Percentiles rank a stretch among this genome's conserved stretches.
These are phyloP conservation scores for Eragrostis tef DNA, from an alignment of 202 grass and related monocot species.

Conservation along the genomic window DNA sequence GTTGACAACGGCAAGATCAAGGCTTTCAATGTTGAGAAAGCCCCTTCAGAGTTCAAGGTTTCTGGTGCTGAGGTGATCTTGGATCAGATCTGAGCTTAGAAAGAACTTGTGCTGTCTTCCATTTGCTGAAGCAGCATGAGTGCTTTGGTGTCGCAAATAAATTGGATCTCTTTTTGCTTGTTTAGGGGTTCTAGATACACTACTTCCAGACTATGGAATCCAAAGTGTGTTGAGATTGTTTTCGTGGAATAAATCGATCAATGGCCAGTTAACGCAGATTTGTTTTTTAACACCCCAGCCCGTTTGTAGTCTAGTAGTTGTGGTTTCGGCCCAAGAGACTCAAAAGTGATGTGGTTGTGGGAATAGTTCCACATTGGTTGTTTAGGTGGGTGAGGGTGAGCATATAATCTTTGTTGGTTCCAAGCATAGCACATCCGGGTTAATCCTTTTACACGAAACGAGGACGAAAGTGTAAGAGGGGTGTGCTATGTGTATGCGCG, in stretches of 20 bases:
- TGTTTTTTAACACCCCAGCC: too few relatives aligned
- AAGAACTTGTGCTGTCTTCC: not conserved
- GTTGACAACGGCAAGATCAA: slow-evolving; percentile 88
- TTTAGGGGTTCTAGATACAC: not conserved
- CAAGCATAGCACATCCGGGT: too few relatives aligned
- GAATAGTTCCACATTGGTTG: too few relatives aligned
- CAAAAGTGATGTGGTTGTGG: too few relatives aligned
- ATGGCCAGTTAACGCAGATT: not conserved
- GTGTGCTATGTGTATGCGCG: too few relatives aligned
- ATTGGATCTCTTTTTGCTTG: not conserved
- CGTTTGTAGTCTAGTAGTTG: too few relatives aligned
- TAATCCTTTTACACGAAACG: too few relatives aligned
- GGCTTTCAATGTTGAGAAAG: slow-evolving; percentile 84
- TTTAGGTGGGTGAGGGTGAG: too few relatives aligned
- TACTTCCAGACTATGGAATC: slow-evolving; percentile 9
- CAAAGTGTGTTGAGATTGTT: not conserved
- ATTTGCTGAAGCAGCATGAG: not conserved
- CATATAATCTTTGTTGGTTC: too few relatives aligned
- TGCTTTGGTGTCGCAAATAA: slow-evolving; percentile 20
- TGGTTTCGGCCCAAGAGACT: too few relatives aligned
- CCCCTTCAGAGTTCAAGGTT: slow-evolving; percentile 80
- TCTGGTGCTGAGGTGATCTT: slow-evolving; percentile 89
- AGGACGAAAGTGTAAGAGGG: too few relatives aligned
- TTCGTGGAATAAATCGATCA: not conserved
- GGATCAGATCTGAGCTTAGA: slow-evolving; percentile 67